Conservation (phyloP, 2,329 filamentous ascomycete species). For the Penicillium italicum region DNA sequence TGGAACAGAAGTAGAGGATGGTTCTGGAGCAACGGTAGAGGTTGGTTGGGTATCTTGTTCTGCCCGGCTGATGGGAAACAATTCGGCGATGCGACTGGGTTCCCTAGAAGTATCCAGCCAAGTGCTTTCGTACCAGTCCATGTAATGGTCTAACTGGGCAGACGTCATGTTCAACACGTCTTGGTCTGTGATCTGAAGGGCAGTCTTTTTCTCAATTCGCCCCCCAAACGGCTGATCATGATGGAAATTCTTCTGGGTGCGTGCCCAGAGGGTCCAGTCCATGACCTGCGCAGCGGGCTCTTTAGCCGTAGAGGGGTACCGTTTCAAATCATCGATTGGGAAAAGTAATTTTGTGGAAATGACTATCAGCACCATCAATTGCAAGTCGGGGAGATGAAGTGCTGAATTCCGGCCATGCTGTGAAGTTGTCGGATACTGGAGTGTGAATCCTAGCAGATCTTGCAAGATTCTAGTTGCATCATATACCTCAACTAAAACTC, state of each 20-base stretch:
- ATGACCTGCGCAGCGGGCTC: slow-evolving; percentile 61
- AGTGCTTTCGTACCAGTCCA: slow-evolving; percentile 73
- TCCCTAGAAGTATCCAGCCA: slow-evolving; percentile 45
- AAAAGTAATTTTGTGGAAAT: slow-evolving; percentile 75
- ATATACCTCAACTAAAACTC: slow-evolving; percentile 29
- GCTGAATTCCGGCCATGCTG: slow-evolving; percentile 34
- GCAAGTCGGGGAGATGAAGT: slow-evolving; percentile 67
- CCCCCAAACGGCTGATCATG: slow-evolving; percentile 30
- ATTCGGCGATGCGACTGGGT: slow-evolving; percentile 37
- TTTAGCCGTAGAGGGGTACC: slow-evolving; percentile 48
- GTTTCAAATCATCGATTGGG: slow-evolving; percentile 61
- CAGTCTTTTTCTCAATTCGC: slow-evolving; percentile 45
- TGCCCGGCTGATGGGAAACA: slow-evolving; percentile 40
- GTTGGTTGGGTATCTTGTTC: slow-evolving; percentile 13
- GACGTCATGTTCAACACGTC: slow-evolving; percentile 61
- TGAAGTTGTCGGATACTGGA: slow-evolving; percentile 46
- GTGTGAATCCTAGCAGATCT: slow-evolving; percentile 55
- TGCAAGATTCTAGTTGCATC: slow-evolving; percentile 59
- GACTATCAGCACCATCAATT: slow-evolving; percentile 67
- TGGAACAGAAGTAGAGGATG: neutral
- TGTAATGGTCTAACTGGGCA: slow-evolving; percentile 66
- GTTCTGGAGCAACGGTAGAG: neutral
- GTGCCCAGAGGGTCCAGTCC: slow-evolving; percentile 70
- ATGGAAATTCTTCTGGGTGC: slow-evolving; percentile 45
- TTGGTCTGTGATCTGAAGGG: slow-evolving; percentile 56